Evolutionary conservation across 176 grass and related monocot genomes (phyloP).

Genomic region (Rhynchospora breviuscula): DNA sequence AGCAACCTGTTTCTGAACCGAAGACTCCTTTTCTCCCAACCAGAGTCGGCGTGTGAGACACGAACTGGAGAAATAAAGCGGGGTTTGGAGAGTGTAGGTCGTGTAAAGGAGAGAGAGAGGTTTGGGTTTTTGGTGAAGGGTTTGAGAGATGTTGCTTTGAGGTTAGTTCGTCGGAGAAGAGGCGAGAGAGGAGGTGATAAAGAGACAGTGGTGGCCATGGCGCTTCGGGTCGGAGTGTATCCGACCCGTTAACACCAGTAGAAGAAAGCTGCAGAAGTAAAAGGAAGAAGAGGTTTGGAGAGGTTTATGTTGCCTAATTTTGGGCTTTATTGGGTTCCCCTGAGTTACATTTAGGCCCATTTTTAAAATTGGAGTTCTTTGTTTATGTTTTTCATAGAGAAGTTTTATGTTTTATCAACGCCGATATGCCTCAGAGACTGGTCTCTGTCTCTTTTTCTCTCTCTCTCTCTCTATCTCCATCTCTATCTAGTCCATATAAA

Average conservation of each 20-base stretch:
- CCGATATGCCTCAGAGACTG: too few species aligned
- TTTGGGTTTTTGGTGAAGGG: background rate
- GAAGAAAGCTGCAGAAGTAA: background rate
- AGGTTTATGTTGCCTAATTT: background rate
- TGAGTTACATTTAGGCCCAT: background rate
- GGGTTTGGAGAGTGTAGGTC: background rate
- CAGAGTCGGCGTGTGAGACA: background rate
- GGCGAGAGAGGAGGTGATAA: background rate
- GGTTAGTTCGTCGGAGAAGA: background rate
- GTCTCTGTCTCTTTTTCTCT: too few species aligned
- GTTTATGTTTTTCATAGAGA: too few species aligned
- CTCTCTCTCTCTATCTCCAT: too few species aligned
- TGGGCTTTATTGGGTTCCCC: background rate
- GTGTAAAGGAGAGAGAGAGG: background rate
- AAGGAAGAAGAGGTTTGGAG: background rate
- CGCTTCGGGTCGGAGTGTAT: background rate
- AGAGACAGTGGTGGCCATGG: background rate
- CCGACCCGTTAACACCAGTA: background rate
- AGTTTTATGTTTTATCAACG: too few species aligned
- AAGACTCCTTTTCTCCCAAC: constrained; percentile 7
- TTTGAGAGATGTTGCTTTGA: background rate
- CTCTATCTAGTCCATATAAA: too few species aligned
- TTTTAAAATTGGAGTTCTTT: background rate
- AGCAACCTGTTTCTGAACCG: constrained; percentile 74
- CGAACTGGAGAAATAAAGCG: background rate